Conservation (phyloP, 805 yeast species). For the Schwanniomyces pseudopolymorphus region DNA sequence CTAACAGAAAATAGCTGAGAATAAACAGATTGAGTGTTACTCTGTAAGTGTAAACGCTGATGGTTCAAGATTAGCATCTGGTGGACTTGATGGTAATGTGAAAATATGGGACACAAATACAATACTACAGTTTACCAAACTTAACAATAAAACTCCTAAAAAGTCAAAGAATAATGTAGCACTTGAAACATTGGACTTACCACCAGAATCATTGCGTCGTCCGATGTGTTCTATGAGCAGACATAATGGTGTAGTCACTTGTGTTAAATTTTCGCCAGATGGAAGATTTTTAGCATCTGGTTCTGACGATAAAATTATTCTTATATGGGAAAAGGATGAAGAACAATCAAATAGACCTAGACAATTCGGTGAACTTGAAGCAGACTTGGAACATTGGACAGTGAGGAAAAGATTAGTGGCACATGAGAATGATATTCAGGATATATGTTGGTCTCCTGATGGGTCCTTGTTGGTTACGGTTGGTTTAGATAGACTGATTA, state of each 20-base stretch:
- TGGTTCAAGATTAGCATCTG: slow-evolving; percentile 85
- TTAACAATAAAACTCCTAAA: slow-evolving; percentile 11
- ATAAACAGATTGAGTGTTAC: slow-evolving; percentile 78
- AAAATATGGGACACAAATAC: slow-evolving; percentile 80
- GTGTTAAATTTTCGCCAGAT: slow-evolving; percentile 88
- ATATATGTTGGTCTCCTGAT: slow-evolving; percentile 97
- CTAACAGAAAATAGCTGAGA: slow-evolving; percentile 57
- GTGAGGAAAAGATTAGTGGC: slow-evolving; percentile 91
- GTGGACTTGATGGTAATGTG: slow-evolving; percentile 89
- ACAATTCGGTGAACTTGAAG: slow-evolving; percentile 68
- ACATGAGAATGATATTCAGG: slow-evolving; percentile 97
- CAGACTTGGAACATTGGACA: slow-evolving; percentile 89
- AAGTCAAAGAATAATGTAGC: background rate
- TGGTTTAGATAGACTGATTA: slow-evolving; percentile 89
- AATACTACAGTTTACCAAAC: slow-evolving; percentile 40
- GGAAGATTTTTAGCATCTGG: slow-evolving; percentile 92
- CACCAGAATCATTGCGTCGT: slow-evolving; percentile 22
- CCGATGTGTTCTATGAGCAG: slow-evolving; percentile 91
- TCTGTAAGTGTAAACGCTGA: slow-evolving; percentile 79
- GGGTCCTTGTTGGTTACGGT: slow-evolving; percentile 87
- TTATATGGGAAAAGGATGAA: slow-evolving; percentile 93
- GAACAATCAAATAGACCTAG: slow-evolving; percentile 50
- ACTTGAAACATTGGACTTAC: slow-evolving; percentile 9
- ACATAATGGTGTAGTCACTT: slow-evolving; percentile 96
- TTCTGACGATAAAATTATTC: slow-evolving; percentile 86